Base-by-base conservation (phyloP, 2,329 filamentous ascomycete species). In the Sphaerulina musiva region DNA sequence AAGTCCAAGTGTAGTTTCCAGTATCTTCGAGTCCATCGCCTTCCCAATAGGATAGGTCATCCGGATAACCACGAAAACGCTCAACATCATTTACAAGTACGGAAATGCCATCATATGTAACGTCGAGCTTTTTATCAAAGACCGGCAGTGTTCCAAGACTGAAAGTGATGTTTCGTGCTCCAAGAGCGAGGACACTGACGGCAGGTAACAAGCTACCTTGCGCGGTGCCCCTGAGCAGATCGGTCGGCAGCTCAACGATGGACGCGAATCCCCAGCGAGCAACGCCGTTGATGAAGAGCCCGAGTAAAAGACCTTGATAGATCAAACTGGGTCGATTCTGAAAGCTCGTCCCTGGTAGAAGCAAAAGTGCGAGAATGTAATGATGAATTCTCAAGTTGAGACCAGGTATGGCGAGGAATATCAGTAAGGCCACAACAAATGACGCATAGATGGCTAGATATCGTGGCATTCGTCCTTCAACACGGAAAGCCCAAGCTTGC, bases 251-350 rank as follows among this genome's bases (percentile, higher is more conserved):
- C 72, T 98, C 85, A 12, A 98, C 79, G 45, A 98, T 82, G 1
- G 86, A 80, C 58, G 89, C 91, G 69, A 95, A 98, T 0, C 91
- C 91, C 93, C 93, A 97, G 42, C 92, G 81, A 3, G 91, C 92
- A 56, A 95, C 83, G 49, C 93, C 92, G 68, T 96, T 96, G 73
- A 96, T 85, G 70, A 96, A 97, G 0, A 97, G 79, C 0, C 93
- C 93, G 6, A 97, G 75, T 0, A 98, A 77, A 1, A 98, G 76
- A 9, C 93, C 93, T 70, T 97, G 92, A 66, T 93, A 97, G 2
- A 95, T 70, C 7, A 97, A 76, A 0, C 85, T 85, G 0, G 89
- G 87, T 0, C 93, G 82, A 5, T 88, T 97, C 62, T 95, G 91
- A 70, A 97, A 83, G 50, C 83, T 84, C 0, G 93, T 97, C 0